Evolutionary conservation across 2,329 filamentous ascomycete genomes (phyloP).

Genomic region (Aspergillus sp.): DNA sequence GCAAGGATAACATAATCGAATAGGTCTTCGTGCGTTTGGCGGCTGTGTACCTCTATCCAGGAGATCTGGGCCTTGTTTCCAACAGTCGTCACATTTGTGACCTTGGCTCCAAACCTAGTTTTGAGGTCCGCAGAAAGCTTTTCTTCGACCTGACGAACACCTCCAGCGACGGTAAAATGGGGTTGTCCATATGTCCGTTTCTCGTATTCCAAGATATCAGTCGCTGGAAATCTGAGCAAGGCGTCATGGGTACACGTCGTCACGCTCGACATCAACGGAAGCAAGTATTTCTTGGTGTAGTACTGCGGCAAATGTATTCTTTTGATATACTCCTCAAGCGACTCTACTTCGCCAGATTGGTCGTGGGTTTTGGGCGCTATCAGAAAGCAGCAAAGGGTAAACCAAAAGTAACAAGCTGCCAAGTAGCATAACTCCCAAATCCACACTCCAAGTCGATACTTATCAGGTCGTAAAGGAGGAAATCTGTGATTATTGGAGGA

Average conservation of each 20-base stretch:
- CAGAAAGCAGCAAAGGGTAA: constrained; percentile 13
- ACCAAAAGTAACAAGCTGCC: constrained; percentile 14
- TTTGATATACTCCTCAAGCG: constrained; percentile 7
- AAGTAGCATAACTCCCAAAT: constrained; percentile 6
- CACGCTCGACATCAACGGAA: constrained; percentile 33
- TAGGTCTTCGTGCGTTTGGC: constrained; percentile 11
- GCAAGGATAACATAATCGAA: constrained; percentile 48
- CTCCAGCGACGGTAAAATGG: constrained; percentile 19
- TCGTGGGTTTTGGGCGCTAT: constrained; percentile 2
- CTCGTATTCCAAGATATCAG: constrained; percentile 19
- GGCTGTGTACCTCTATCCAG: constrained; percentile 2
- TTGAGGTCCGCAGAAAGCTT: constrained; percentile 9
- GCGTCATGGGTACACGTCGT: constrained; percentile 22
- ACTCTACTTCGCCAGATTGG: constrained; percentile 4
- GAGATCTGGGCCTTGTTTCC: constrained; percentile 8
- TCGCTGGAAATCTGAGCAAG: constrained; percentile 20
- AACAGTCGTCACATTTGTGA: constrained; percentile 8
- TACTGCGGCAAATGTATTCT: constrained; percentile 7
- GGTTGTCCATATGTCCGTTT: constrained; percentile 18
- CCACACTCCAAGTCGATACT: constrained; percentile 3
- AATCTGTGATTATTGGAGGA: constrained; percentile 14
- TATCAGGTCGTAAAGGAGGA: constrained; percentile 5
- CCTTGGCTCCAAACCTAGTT: constrained; percentile 12
- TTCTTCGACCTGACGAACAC: constrained; percentile 17
- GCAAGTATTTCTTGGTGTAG: constrained; percentile 10